These are phyloP conservation scores for Mycosphaerelloides madeirae DNA, from an alignment of 2,329 filamentous ascomycete genomes.

Conservation along the genomic window DNA sequence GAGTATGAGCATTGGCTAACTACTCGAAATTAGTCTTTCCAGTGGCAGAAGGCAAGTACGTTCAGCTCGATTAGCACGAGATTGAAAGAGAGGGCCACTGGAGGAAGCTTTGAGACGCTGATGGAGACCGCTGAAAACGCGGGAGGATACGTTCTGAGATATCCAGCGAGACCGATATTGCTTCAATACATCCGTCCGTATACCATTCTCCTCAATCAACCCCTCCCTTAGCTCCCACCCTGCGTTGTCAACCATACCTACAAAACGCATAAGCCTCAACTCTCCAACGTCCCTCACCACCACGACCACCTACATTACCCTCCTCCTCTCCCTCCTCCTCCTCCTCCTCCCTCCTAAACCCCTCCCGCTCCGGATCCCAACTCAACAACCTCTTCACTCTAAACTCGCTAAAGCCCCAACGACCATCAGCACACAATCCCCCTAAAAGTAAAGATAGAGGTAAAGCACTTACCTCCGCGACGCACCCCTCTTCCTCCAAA, in stretches of 20 bases:
- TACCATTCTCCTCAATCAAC: too few relatives aligned
- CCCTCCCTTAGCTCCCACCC: background rate
- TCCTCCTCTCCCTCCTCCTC: background rate
- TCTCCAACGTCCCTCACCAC: background rate
- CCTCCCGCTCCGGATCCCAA: background rate
- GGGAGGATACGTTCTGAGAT: too few relatives aligned
- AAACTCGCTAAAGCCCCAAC: background rate
- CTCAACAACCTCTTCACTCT: background rate
- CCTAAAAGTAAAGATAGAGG: background rate
- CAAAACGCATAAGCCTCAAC: constrained; percentile 3
- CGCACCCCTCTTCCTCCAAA: background rate
- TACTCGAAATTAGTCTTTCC: too few relatives aligned
- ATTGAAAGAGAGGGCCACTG: too few relatives aligned
- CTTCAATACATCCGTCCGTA: too few relatives aligned
- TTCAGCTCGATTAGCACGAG: too few relatives aligned
- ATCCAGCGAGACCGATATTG: too few relatives aligned
- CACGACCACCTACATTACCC: constrained; percentile 1
- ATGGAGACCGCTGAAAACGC: too few relatives aligned
- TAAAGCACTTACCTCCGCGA: too few relatives aligned
- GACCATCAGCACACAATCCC: background rate
- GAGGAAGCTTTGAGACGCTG: too few relatives aligned
- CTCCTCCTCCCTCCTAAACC: background rate
- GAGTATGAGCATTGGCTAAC: too few relatives aligned
- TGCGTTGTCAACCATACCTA: constrained; percentile 4
- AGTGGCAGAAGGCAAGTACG: too few relatives aligned